Evolutionary conservation across 768 basidiomycete genomes (phyloP).

Genomic region (Lactifluus pinguis): DNA sequence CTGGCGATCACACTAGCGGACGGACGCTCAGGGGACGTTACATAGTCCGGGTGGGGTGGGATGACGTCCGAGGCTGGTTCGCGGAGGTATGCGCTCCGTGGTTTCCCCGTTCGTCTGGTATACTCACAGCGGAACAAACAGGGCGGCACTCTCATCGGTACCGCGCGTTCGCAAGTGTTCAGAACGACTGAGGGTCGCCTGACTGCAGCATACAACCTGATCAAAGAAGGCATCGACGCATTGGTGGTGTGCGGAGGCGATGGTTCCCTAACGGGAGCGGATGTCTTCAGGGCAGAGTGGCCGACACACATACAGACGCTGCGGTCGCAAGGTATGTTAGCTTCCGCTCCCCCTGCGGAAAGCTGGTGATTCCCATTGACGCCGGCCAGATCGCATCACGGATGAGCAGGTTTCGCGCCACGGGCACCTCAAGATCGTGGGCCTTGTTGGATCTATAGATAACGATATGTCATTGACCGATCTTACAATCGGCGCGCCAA

Average conservation of each 20-base stretch:
- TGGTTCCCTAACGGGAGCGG: constrained; percentile 92
- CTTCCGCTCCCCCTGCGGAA: not conserved
- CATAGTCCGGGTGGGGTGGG: constrained; percentile 95
- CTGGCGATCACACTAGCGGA: constrained; percentile 57
- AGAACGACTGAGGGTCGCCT: constrained; percentile 81
- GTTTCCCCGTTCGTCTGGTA: not conserved
- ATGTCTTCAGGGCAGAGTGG: constrained; percentile 92
- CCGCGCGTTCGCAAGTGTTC: constrained; percentile 78
- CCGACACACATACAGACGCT: constrained; percentile 71
- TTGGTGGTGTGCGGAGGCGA: constrained; percentile 97
- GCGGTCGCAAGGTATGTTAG: constrained; percentile 43
- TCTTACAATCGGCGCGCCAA: constrained; percentile 92
- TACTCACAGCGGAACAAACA: constrained; percentile 25
- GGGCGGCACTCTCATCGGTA: constrained; percentile 96
- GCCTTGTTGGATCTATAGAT: constrained; percentile 98
- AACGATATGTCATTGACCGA: constrained; percentile 99
- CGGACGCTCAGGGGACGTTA: constrained; percentile 81
- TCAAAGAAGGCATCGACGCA: constrained; percentile 96
- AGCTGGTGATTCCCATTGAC: not conserved
- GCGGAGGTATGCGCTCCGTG: constrained; percentile 45
- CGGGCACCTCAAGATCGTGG: constrained; percentile 87
- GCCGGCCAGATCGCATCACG: constrained; percentile 55
- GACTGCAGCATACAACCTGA: constrained; percentile 82
- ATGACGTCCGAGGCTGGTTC: constrained; percentile 95
- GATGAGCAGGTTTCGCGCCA: constrained; percentile 61